Conservation (phyloP, 805 yeast genomes). For the Trichomonascus vanleenenianus region DNA sequence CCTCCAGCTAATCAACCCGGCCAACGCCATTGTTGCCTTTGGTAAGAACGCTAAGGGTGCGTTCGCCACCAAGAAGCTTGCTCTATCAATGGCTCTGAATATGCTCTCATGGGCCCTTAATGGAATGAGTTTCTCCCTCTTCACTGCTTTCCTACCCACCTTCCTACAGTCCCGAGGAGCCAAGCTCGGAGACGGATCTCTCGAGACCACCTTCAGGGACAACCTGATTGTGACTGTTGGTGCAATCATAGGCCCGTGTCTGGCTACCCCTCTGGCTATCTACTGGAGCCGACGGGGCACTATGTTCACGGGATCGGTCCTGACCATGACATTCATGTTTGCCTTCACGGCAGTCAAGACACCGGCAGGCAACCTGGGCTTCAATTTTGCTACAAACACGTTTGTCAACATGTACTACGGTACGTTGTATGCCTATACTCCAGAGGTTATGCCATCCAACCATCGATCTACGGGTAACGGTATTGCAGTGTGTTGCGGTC, state of each 20-base stretch:
- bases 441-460: conserved; percentile 48
- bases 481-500: conserved; percentile 40
- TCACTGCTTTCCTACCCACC: conserved; percentile 45
- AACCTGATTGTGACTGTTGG: conserved; percentile 36
- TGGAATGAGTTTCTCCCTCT: conserved; percentile 49
- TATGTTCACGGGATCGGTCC: conserved; percentile 40
- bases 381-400: conserved; percentile 40
- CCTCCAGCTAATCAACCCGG: conserved; percentile 5
- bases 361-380: conserved; percentile 44
- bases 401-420: conserved; percentile 45
- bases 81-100: conserved; percentile 11
- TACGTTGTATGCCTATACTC: conserved; percentile 57
- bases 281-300: conserved; percentile 43
- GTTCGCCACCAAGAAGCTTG: conserved; percentile 38
- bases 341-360: conserved; percentile 56
- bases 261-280: conserved; percentile 28
- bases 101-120: conserved; percentile 44
- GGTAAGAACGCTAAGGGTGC: conserved; percentile 37
- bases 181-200: conserved; percentile 18
- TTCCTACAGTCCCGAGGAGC: conserved; percentile 46
- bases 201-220: conserved; percentile 17
- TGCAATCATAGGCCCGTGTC: conserved; percentile 43
- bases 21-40: conserved; percentile 19
- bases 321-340: conserved; percentile 49
- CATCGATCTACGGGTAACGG: conserved; percentile 53